phyloP scores from a whole-genome alignment of 2,329 filamentous ascomycete species.

The Pestalotiopsis fici region DNA sequence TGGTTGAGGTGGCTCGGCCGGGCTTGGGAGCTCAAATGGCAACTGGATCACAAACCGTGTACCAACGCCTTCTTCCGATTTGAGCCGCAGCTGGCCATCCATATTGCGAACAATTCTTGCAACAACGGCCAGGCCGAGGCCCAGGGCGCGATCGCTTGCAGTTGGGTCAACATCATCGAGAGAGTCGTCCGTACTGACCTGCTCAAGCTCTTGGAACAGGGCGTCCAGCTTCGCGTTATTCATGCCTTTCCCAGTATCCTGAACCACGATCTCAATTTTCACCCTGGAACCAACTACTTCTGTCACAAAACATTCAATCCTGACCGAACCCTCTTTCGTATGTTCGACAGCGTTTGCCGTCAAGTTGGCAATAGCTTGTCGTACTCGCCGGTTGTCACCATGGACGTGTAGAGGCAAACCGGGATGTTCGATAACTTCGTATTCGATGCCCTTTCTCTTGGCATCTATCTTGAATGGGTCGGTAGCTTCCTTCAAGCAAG shows the following conservation, averaged over 20 bases:
- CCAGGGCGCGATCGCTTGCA: conserved; percentile 54
- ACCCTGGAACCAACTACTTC: conserved; percentile 54
- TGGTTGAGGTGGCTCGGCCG: conserved; percentile 32
- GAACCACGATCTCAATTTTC: conserved; percentile 72
- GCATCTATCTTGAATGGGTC: conserved; percentile 75
- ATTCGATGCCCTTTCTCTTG: conserved; percentile 72
- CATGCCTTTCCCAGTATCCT: conserved; percentile 77
- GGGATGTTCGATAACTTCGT: conserved; percentile 66
- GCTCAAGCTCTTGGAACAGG: conserved; percentile 59
- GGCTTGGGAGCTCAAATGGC: conserved; percentile 66
- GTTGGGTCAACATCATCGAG: conserved; percentile 28
- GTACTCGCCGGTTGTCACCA: conserved; percentile 78
- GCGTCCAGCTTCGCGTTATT: conserved; percentile 52
- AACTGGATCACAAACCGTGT: conserved; percentile 81
- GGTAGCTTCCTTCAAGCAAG: conserved; percentile 75
- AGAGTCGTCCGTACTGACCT: conserved; percentile 51
- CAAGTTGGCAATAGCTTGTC: conserved; percentile 81
- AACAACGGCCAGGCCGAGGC: conserved; percentile 86
- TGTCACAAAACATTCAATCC: conserved; percentile 68
- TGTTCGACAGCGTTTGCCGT: conserved; percentile 84
- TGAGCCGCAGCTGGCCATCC: conserved; percentile 83
- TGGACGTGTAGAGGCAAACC: conserved; percentile 71
- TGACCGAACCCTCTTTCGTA: conserved; percentile 68
- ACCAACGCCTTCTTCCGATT: conserved; percentile 80
- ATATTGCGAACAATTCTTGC: conserved; percentile 85